Evolutionary conservation across 2,329 filamentous ascomycete species (phyloP).

Genomic region (Aureobasidium sp.): DNA sequence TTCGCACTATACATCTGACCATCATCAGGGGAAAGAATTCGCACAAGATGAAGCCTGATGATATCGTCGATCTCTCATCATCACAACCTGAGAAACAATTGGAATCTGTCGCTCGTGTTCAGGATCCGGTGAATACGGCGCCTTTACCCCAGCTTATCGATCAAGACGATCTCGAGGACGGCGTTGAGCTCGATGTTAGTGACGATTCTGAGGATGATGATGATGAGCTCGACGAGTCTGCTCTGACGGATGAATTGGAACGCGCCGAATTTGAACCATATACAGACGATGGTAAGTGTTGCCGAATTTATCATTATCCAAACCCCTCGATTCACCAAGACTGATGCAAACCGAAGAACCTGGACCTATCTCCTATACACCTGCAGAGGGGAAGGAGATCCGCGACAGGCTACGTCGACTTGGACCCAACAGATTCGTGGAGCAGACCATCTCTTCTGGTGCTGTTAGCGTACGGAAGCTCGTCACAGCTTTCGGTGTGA

Average conservation of each 20-base stretch:
- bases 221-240: background rate
- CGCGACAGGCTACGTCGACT: slow-evolving; percentile 55
- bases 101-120: slow-evolving; percentile 10
- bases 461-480: slow-evolving; percentile 73
- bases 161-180: background rate
- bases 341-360: slow-evolving; percentile 4
- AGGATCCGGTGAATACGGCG: slow-evolving; percentile 5
- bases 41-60: background rate
- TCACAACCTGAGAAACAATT: slow-evolving; percentile 5
- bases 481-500: slow-evolving; percentile 76
- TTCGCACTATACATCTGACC: background rate
- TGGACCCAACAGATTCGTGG: slow-evolving; percentile 71
- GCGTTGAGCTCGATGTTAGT: background rate
- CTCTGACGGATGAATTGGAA: slow-evolving; percentile 16
- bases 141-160: background rate
- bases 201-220: background rate
- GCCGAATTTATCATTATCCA: background rate
- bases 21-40: background rate
- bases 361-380: slow-evolving; percentile 12
- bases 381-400: slow-evolving; percentile 16
- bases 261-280: slow-evolving; percentile 17
- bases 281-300: slow-evolving; percentile 12
- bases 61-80: background rate
- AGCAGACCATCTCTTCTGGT: slow-evolving; percentile 61
- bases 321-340: background rate